Conservation (phyloP, 163 green algal genomes). For the Coccomyxa subellipsoidea region DNA sequence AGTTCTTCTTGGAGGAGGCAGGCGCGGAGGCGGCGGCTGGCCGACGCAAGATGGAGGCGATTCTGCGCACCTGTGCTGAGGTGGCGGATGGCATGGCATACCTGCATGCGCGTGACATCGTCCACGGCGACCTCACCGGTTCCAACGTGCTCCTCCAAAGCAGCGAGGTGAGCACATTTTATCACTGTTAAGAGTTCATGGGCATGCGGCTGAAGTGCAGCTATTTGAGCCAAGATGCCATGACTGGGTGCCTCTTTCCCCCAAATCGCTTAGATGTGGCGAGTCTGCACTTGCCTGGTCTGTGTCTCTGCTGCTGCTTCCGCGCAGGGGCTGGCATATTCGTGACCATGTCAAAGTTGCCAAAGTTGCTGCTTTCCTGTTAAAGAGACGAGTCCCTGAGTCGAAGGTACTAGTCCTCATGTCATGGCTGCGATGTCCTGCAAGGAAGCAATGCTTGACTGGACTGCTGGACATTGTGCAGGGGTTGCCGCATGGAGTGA, state of each 20-base stretch:
- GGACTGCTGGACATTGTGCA: too few relatives aligned
- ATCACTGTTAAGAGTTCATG: background rate
- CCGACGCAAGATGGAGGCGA: background rate
- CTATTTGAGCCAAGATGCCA: too few relatives aligned
- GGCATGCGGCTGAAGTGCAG: too few relatives aligned
- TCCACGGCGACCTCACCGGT: conserved; percentile 22
- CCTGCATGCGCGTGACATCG: conserved; percentile 8
- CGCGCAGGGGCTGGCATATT: too few relatives aligned
- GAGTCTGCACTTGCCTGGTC: too few relatives aligned
- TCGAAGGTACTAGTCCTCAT: background rate
- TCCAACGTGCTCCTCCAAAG: conserved; percentile 15
- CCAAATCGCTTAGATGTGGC: too few relatives aligned
- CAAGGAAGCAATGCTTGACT: background rate
- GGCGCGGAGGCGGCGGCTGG: background rate
- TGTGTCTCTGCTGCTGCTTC: too few relatives aligned
- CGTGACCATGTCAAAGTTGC: too few relatives aligned
- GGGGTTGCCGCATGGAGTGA: conserved; percentile 4
- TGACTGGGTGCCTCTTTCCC: too few relatives aligned
- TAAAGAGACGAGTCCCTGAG: too few relatives aligned
- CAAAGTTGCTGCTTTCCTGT: too few relatives aligned
- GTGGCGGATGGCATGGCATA: conserved; percentile 12
- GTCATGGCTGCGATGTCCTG: background rate
- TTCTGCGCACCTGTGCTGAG: background rate
- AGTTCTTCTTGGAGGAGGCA: background rate
- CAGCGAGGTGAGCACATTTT: background rate